A percentile compares a stretch with the other conserved stretches of the same genome.
phyloP scores from a whole-genome alignment of 2,329 filamentous ascomycete species.

The Cladosporium sp. region DNA sequence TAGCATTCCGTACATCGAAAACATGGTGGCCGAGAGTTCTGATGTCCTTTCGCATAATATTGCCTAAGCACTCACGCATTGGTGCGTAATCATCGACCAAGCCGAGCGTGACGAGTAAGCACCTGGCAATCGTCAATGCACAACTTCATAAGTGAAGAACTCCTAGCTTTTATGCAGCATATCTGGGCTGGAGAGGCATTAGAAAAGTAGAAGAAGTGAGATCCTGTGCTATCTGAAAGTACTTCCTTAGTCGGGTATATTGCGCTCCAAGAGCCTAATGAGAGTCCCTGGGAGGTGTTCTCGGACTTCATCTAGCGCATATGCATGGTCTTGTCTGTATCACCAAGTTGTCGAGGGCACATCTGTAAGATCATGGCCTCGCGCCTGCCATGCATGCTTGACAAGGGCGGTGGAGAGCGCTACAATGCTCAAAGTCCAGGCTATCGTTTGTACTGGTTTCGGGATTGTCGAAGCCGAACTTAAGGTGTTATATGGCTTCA shows the following conservation, averaged over 20 bases:
- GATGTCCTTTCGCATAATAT: background rate
- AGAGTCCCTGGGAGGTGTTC: too few relatives aligned
- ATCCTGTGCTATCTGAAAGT: background rate
- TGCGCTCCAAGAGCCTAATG: too few relatives aligned
- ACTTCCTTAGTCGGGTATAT: background rate
- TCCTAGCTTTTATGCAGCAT: background rate
- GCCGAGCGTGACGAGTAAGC: background rate
- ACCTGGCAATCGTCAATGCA: background rate
- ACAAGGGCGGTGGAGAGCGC: too few relatives aligned
- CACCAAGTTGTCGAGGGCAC: too few relatives aligned
- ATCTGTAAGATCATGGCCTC: too few relatives aligned
- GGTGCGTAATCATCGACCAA: background rate
- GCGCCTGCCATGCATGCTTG: too few relatives aligned
- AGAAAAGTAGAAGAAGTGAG: conserved; percentile 6
- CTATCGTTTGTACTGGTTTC: conserved; percentile 6
- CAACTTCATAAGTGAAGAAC: too few relatives aligned
- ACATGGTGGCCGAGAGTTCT: background rate
- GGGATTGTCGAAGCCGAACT: background rate
- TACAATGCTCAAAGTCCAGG: conserved; percentile 1
- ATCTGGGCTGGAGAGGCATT: background rate
- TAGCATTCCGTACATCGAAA: background rate
- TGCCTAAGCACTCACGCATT: background rate
- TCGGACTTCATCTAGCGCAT: too few relatives aligned
- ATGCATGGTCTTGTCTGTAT: too few relatives aligned
- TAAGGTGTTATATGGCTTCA: background rate